Percentiles rank a stretch among this genome's conserved stretches.
Evolutionary conservation across 805 yeast genomes (phyloP).

Genomic region (Wickerhamiella domercqiae): DNA sequence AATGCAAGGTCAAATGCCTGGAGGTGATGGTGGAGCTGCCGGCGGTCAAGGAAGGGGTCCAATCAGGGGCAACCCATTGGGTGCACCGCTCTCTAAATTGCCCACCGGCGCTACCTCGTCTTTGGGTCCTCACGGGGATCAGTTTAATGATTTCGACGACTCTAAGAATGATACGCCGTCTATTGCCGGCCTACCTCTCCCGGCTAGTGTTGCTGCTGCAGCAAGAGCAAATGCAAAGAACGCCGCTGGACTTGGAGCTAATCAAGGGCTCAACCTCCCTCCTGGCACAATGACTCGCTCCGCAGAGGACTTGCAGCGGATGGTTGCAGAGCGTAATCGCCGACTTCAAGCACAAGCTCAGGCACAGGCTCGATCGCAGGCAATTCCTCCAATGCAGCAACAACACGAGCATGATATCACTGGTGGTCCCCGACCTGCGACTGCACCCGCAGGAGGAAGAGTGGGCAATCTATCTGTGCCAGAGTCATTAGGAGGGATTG

Average conservation of each 20-base stretch:
- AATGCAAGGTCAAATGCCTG: neutral
- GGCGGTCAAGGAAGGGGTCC: neutral
- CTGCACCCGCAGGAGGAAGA: too few relatives aligned
- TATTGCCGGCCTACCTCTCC: conserved; percentile 18
- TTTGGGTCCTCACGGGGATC: neutral
- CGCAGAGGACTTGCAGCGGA: conserved; percentile 19
- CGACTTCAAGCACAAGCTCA: conserved; percentile 4
- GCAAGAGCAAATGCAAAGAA: conserved; percentile 6
- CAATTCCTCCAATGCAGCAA: neutral
- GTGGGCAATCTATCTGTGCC: too few relatives aligned
- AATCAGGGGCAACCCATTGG: neutral
- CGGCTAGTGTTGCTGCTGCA: conserved; percentile 18
- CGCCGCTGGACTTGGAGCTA: neutral
- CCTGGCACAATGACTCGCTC: conserved; percentile 2
- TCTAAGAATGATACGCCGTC: conserved; percentile 7
- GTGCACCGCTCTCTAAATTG: neutral
- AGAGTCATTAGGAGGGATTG: too few relatives aligned
- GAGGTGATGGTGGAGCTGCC: conserved; percentile 1
- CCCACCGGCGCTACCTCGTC: conserved; percentile 2
- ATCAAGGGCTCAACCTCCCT: too few relatives aligned
- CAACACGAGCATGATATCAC: too few relatives aligned
- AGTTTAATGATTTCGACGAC: conserved; percentile 3
- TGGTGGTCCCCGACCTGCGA: too few relatives aligned
- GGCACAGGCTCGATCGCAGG: conserved; percentile 3
- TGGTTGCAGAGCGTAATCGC: conserved; percentile 2